Percentiles rank a stretch among this genome's conserved stretches.
phyloP scores from a whole-genome alignment of 352 stramenopile species.

The Proteromonas lacertae region DNA sequence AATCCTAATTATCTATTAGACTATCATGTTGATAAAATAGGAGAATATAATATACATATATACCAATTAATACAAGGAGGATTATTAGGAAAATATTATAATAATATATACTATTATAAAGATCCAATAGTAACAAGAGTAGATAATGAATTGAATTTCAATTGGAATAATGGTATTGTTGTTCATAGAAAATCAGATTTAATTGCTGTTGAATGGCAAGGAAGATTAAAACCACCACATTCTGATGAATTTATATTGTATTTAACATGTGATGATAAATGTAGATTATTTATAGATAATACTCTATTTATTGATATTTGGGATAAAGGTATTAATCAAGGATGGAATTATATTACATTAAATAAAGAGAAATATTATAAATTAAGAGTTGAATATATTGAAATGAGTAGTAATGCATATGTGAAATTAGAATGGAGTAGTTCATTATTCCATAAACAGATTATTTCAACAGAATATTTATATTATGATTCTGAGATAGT shows the following conservation, averaged over 20 bases:
- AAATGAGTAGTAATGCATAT: constrained; percentile 44
- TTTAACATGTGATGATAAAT: constrained; percentile 45
- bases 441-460: constrained; percentile 33
- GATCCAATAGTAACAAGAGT: constrained; percentile 36
- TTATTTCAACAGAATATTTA: constrained; percentile 30
- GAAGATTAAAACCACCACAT: constrained; percentile 36
- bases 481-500: constrained; percentile 56
- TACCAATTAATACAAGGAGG: constrained; percentile 54
- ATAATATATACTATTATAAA: constrained; percentile 76
- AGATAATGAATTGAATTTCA: constrained; percentile 27
- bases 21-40: constrained; percentile 43
- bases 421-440: constrained; percentile 59
- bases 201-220: constrained; percentile 61
- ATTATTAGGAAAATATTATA: constrained; percentile 51
- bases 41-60: too few species aligned
- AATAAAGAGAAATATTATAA: constrained; percentile 44
- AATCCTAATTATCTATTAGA: constrained; percentile 49
- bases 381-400: constrained; percentile 65
- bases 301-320: constrained; percentile 54
- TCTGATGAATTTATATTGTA: constrained; percentile 65
- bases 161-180: constrained; percentile 55
- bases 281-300: constrained; percentile 63
- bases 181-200: constrained; percentile 66
- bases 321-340: too few species aligned
- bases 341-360: too few species aligned